A percentile compares a stretch with the other conserved stretches of the same genome.
phyloP scores from a whole-genome alignment of 1,284 basidiomycete species.

The Cerioporus squamosus region DNA sequence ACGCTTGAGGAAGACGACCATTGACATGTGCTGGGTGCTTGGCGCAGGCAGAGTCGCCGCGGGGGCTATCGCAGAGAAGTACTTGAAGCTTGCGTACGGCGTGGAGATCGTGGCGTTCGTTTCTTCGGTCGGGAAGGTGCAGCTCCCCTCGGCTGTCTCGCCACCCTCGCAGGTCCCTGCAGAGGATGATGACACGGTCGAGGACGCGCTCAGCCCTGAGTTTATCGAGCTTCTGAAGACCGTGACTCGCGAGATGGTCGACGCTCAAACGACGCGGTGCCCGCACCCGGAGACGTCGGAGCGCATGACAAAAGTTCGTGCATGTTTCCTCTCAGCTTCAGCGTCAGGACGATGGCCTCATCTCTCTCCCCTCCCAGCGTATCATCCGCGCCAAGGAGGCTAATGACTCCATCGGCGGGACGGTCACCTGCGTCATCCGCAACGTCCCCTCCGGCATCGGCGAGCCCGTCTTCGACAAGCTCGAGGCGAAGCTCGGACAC shows the following conservation, averaged over 20 bases:
- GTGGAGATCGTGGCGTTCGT: slow-evolving; percentile 98
- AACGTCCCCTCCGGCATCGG: slow-evolving; percentile 90
- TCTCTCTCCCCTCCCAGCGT: slow-evolving; percentile 57
- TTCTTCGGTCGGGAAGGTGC: slow-evolving; percentile 93
- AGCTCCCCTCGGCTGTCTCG: slow-evolving; percentile 63
- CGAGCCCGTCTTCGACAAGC: slow-evolving; percentile 98
- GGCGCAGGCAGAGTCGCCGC: slow-evolving; percentile 89
- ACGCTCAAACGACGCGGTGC: slow-evolving; percentile 88
- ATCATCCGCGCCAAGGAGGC: slow-evolving; percentile 93
- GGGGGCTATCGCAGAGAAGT: slow-evolving; percentile 97
- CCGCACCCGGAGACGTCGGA: slow-evolving; percentile 89
- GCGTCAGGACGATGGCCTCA: neutral
- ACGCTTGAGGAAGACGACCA: too few relatives aligned
- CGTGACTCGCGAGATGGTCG: slow-evolving; percentile 88
- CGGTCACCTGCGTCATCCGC: slow-evolving; percentile 95
- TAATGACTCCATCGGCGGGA: slow-evolving; percentile 96
- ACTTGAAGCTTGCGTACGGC: slow-evolving; percentile 86
- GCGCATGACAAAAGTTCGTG: slow-evolving; percentile 83
- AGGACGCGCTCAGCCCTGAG: slow-evolving; percentile 84
- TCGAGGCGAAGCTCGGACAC: slow-evolving; percentile 95
- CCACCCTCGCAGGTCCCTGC: slow-evolving; percentile 46
- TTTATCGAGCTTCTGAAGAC: slow-evolving; percentile 83
- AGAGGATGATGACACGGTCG: slow-evolving; percentile 70
- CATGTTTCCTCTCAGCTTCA: slow-evolving; percentile 3
- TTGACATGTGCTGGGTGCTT: neutral